Conservation (phyloP, 2,329 filamentous ascomycete genomes). For the Neofusicoccum parvum region DNA sequence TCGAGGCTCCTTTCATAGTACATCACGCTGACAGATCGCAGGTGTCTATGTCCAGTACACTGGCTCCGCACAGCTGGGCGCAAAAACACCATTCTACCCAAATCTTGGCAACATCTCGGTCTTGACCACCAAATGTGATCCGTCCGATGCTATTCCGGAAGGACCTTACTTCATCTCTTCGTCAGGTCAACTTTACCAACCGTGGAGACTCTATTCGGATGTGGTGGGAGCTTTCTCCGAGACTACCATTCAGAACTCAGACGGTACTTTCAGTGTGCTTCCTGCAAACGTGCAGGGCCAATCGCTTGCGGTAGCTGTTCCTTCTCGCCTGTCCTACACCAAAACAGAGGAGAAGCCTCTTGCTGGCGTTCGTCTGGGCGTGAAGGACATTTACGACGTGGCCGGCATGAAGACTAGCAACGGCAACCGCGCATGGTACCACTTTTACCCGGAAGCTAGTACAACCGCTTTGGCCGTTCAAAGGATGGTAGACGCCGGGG, state of each 20-base stretch:
- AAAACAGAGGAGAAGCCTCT: slow-evolving; percentile 58
- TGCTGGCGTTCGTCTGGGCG: slow-evolving; percentile 61
- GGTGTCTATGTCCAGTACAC: slow-evolving; percentile 30
- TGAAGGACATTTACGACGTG: slow-evolving; percentile 66
- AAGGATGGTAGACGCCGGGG: slow-evolving; percentile 62
- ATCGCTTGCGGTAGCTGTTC: slow-evolving; percentile 54
- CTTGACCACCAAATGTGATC: neutral
- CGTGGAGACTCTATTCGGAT: slow-evolving; percentile 55
- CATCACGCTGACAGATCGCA: slow-evolving; percentile 9
- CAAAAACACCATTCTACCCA: neutral
- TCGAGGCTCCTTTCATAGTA: neutral
- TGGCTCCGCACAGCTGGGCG: neutral
- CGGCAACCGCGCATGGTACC: slow-evolving; percentile 62
- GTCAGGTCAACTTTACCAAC: slow-evolving; percentile 50
- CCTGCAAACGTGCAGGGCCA: slow-evolving; percentile 48
- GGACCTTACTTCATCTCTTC: slow-evolving; percentile 56
- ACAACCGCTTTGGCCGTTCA: slow-evolving; percentile 56
- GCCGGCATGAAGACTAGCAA: slow-evolving; percentile 58
- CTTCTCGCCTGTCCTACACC: slow-evolving; percentile 62
- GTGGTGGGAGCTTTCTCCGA: slow-evolving; percentile 54
- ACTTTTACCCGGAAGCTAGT: slow-evolving; percentile 52
- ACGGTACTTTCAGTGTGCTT: slow-evolving; percentile 47
- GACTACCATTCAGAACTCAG: slow-evolving; percentile 41
- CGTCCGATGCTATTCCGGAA: slow-evolving; percentile 35
- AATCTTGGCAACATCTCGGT: neutral